These are phyloP conservation scores for Macrophomina pseudophaseolina DNA, from an alignment of 2,329 filamentous ascomycete genomes.

Conservation along the genomic window DNA sequence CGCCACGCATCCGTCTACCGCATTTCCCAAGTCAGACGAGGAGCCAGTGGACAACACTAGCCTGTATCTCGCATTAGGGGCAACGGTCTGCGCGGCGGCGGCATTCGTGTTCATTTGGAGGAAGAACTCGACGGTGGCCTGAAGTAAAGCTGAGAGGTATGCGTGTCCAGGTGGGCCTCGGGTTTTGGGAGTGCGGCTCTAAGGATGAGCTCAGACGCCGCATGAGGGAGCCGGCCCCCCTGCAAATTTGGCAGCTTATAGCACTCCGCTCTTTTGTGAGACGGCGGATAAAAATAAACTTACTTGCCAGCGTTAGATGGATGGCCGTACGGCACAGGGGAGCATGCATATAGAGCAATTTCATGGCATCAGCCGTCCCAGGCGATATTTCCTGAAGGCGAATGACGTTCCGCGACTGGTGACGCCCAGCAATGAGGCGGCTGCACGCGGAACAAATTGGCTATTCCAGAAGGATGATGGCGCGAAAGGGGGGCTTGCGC, in stretches of 20 bases:
- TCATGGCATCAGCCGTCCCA: conserved; percentile 14
- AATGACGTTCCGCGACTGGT: conserved; percentile 1
- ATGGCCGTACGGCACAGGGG: neutral
- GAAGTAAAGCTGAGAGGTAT: neutral
- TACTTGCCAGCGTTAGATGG: neutral
- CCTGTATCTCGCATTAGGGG: conserved; percentile 83
- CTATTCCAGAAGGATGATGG: conserved; percentile 15
- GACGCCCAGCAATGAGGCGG: conserved; percentile 19
- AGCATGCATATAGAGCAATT: conserved; percentile 13
- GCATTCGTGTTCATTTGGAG: conserved; percentile 67
- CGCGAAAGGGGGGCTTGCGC: conserved; percentile 20
- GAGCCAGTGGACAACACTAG: conserved; percentile 82
- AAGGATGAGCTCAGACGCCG: conserved; percentile 10
- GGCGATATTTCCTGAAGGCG: conserved; percentile 3
- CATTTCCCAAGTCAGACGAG: conserved; percentile 88
- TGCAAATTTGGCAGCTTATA: conserved; percentile 1
- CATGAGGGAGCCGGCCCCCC: neutral
- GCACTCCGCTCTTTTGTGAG: conserved; percentile 2
- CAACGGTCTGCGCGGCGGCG: conserved; percentile 64
- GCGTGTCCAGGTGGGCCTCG: neutral
- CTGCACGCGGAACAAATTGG: conserved; percentile 13
- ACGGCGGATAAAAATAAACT: conserved; percentile 10
- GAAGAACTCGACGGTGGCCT: conserved; percentile 38
- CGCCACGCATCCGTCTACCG: conserved; percentile 85
- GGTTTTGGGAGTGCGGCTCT: neutral